These are phyloP conservation scores for Trichaptum fuscoviolaceum DNA, from an alignment of 768 basidiomycete genomes.

Conservation along the genomic window DNA sequence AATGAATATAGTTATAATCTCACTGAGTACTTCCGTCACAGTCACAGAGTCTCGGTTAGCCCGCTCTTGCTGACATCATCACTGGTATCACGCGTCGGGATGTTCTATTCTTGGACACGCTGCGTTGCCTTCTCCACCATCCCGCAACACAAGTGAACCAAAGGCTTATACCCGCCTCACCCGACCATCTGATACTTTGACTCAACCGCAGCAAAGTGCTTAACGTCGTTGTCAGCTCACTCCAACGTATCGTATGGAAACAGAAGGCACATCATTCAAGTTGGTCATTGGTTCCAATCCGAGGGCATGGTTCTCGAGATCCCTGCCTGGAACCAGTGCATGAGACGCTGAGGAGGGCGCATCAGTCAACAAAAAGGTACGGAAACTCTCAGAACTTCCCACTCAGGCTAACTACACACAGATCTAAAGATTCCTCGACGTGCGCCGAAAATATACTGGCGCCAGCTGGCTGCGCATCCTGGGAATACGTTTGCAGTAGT, in stretches of 20 bases:
- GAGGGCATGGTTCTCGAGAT: too few species aligned
- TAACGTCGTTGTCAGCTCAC: not conserved
- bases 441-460: not conserved
- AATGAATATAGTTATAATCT: too few species aligned
- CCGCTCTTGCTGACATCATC: not conserved
- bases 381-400: not conserved
- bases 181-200: not conserved
- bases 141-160: not conserved
- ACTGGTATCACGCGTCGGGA: not conserved
- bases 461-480: slow-evolving; percentile 1
- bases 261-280: not conserved
- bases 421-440: not conserved
- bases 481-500: not conserved
- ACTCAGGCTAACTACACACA: not conserved
- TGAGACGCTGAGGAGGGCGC: not conserved
- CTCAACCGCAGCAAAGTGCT: not conserved
- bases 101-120: not conserved
- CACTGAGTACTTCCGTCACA: too few species aligned
- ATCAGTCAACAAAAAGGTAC: not conserved
- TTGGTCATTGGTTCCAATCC: not conserved
- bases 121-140: not conserved
- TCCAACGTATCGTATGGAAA: not conserved
- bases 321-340: not conserved
- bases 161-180: not conserved
- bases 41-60: not conserved